These are phyloP conservation scores for Candida ulmi DNA, from an alignment of 805 yeast species.

Conservation along the genomic window DNA sequence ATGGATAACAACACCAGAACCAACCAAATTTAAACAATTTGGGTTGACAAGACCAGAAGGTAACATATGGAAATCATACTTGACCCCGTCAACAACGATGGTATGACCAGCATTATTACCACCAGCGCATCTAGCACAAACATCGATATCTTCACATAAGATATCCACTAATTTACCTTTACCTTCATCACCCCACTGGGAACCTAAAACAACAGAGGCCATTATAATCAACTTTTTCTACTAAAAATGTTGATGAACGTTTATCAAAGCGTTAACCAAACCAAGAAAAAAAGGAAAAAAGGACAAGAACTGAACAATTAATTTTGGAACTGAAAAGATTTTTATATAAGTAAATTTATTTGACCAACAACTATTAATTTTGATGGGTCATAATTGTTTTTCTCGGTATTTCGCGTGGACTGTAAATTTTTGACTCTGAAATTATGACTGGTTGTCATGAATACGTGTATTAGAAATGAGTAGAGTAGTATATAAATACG, in stretches of 20 bases:
- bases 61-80: conserved; percentile 97
- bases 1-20: conserved; percentile 95
- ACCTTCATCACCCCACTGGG: conserved; percentile 99
- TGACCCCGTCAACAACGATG: conserved; percentile 81
- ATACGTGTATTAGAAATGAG: too few species aligned
- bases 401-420: too few species aligned
- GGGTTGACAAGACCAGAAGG: conserved; percentile 98
- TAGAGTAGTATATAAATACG: too few species aligned
- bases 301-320: not conserved
- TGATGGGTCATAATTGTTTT: too few species aligned
- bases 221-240: conserved; percentile 8
- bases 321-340: too few species aligned
- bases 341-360: too few species aligned
- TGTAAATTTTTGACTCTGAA: not conserved
- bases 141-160: conserved; percentile 90
- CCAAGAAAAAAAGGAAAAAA: not conserved
- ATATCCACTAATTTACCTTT: conserved; percentile 96
- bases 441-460: not conserved
- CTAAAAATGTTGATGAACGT: conserved; percentile 10
- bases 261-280: conserved; percentile 10
- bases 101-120: conserved; percentile 99
- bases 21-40: conserved; percentile 82
- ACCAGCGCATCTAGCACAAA: conserved; percentile 97
- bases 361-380: too few species aligned
- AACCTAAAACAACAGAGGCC: conserved; percentile 82